These are phyloP conservation scores for Talaromyces sp. DNA, from an alignment of 2,329 filamentous ascomycete genomes.

Conservation along the genomic window DNA sequence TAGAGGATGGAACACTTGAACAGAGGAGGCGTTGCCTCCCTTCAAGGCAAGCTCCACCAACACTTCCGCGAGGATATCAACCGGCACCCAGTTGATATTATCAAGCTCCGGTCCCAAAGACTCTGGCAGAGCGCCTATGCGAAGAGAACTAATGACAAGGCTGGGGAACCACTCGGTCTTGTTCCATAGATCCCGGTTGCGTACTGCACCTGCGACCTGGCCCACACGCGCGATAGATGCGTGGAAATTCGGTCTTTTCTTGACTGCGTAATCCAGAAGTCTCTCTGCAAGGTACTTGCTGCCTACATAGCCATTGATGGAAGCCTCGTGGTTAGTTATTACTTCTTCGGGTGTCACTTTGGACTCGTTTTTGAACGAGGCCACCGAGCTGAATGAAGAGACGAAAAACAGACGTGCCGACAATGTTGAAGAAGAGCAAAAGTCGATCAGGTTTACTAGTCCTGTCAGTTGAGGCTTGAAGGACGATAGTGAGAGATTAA, in stretches of 20 bases:
- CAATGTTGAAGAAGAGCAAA: not conserved
- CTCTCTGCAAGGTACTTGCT: constrained; percentile 27
- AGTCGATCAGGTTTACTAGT: constrained; percentile 5
- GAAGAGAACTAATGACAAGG: constrained; percentile 35
- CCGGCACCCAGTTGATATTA: constrained; percentile 41
- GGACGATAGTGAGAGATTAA: constrained; percentile 8
- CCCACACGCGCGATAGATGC: constrained; percentile 20
- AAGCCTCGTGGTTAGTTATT: constrained; percentile 6
- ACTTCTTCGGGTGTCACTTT: constrained; percentile 13
- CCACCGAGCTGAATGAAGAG: constrained; percentile 8
- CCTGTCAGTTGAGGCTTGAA: constrained; percentile 8
- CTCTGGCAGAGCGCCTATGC: constrained; percentile 33
- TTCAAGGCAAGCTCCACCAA: constrained; percentile 25
- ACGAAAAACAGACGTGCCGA: constrained; percentile 6
- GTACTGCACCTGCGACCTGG: constrained; percentile 23
- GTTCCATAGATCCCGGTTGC: constrained; percentile 32
- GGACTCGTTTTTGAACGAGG: constrained; percentile 7
- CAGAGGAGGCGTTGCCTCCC: not conserved
- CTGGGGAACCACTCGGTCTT: constrained; percentile 39
- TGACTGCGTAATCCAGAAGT: constrained; percentile 18
- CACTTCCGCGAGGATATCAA: constrained; percentile 36
- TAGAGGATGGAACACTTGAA: constrained; percentile 14
- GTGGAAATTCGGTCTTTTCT: constrained; percentile 6
- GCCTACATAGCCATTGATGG: constrained; percentile 22
- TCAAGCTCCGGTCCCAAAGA: constrained; percentile 27